These are phyloP conservation scores for Diaporthe eres DNA, from an alignment of 2,329 filamentous ascomycete genomes.

Conservation along the genomic window DNA sequence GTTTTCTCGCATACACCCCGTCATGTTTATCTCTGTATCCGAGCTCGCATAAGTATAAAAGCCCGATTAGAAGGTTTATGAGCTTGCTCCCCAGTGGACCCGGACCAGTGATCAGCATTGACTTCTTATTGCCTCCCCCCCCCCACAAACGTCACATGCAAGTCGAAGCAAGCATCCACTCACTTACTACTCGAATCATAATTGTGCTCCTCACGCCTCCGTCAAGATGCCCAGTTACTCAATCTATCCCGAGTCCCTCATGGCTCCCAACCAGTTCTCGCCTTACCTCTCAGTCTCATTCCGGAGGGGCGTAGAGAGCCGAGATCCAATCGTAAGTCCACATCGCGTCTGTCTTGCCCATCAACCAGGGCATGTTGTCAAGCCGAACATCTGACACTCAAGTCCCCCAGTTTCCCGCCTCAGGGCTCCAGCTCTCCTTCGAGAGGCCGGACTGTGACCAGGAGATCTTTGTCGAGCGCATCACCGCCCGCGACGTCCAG, in stretches of 20 bases:
- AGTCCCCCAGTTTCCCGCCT: conserved; percentile 34
- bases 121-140: neutral
- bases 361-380: neutral
- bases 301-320: conserved; percentile 38
- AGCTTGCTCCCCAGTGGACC: neutral
- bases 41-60: conserved; percentile 14
- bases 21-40: conserved; percentile 11
- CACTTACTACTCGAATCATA: neutral
- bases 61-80: neutral
- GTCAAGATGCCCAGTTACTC: conserved; percentile 35
- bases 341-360: neutral
- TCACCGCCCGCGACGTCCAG: conserved; percentile 37
- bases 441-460: conserved; percentile 25
- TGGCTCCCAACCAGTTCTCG: conserved; percentile 34
- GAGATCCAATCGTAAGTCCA: conserved; percentile 39
- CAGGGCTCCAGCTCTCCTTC: conserved; percentile 41
- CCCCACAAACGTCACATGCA: conserved; percentile 1
- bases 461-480: conserved; percentile 40
- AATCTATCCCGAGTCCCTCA: conserved; percentile 37
- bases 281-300: conserved; percentile 39
- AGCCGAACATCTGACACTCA: neutral
- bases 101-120: neutral
- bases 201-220: neutral
- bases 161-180: neutral
- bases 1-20: conserved; percentile 7